These are phyloP conservation scores for Nemania sp. DNA, from an alignment of 2,329 filamentous ascomycete genomes.

Conservation along the genomic window DNA sequence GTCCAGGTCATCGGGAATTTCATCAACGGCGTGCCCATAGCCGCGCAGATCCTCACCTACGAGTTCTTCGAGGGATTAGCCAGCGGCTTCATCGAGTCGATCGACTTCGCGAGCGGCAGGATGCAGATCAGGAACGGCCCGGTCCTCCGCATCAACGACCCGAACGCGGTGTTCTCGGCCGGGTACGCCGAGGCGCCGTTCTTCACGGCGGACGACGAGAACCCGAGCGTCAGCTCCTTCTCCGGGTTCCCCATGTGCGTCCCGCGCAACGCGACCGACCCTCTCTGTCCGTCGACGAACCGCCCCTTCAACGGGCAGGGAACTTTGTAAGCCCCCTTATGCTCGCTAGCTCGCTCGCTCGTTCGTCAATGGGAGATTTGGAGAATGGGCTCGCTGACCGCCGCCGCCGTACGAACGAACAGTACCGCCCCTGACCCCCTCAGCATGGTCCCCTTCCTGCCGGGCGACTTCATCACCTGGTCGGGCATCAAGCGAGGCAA, in stretches of 20 bases:
- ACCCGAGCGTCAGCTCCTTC: slow-evolving; percentile 52
- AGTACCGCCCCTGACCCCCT: slow-evolving; percentile 44
- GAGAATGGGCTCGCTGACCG: not conserved
- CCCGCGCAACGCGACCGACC: slow-evolving; percentile 46
- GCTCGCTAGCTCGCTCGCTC: no score
- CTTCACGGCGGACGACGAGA: slow-evolving; percentile 54
- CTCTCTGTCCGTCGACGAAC: slow-evolving; percentile 43
- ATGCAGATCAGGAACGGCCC: slow-evolving; percentile 43
- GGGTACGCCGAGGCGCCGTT: slow-evolving; percentile 45
- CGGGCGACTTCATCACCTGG: slow-evolving; percentile 45
- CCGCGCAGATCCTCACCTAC: slow-evolving; percentile 42
- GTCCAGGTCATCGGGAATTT: slow-evolving; percentile 44
- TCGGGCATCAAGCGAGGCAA: slow-evolving; percentile 39
- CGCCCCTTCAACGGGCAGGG: slow-evolving; percentile 42
- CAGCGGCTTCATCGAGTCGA: slow-evolving; percentile 44
- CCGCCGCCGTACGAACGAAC: not conserved
- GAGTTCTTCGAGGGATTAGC: slow-evolving; percentile 45
- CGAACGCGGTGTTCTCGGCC: slow-evolving; percentile 50
- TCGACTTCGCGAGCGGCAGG: slow-evolving; percentile 41
- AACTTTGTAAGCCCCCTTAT: slow-evolving; percentile 37
- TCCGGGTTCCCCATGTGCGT: slow-evolving; percentile 59
- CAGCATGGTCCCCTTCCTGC: slow-evolving; percentile 44
- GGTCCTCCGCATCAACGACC: slow-evolving; percentile 48
- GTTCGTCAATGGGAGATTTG: not conserved
- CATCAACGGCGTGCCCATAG: slow-evolving; percentile 41